Conservation (phyloP, 352 stramenopile species). For the Phytophthora pinifolia region DNA sequence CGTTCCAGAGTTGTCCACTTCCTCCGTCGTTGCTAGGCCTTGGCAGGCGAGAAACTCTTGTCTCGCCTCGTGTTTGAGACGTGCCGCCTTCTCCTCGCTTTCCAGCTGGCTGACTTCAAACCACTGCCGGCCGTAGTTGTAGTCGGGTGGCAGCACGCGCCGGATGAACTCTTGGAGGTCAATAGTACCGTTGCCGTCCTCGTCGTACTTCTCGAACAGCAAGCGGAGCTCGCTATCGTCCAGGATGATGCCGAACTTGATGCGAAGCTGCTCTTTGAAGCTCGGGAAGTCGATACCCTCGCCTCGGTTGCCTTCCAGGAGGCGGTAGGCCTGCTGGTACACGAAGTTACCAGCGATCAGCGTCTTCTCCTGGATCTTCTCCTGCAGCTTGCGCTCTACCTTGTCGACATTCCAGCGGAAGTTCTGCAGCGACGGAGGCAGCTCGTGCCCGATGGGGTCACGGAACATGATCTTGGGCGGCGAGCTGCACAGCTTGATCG, state of each 20-base stretch:
- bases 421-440: conserved; percentile 63
- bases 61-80: conserved; percentile 60
- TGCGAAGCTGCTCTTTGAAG: conserved; percentile 71
- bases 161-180: conserved; percentile 85
- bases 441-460: conserved; percentile 56
- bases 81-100: conserved; percentile 54
- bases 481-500: conserved; percentile 42
- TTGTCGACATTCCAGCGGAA: conserved; percentile 83
- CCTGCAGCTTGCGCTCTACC: conserved; percentile 78
- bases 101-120: conserved; percentile 75
- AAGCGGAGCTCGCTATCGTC: conserved; percentile 68
- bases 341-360: conserved; percentile 84
- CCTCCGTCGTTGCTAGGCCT: conserved; percentile 18
- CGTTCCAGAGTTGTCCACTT: conserved; percentile 46
- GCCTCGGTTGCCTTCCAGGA: conserved; percentile 71
- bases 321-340: conserved; percentile 83
- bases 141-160: conserved; percentile 71
- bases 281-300: conserved; percentile 78
- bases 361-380: conserved; percentile 87
- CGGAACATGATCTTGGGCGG: conserved; percentile 61
- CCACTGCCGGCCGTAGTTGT: conserved; percentile 74
- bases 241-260: conserved; percentile 82
- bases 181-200: conserved; percentile 77
- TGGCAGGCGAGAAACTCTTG: conserved; percentile 52
- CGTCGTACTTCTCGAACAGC: conserved; percentile 87